Evolutionary conservation across 305 asterid species (phyloP).

Genomic region (Fraxinus albicans): DNA sequence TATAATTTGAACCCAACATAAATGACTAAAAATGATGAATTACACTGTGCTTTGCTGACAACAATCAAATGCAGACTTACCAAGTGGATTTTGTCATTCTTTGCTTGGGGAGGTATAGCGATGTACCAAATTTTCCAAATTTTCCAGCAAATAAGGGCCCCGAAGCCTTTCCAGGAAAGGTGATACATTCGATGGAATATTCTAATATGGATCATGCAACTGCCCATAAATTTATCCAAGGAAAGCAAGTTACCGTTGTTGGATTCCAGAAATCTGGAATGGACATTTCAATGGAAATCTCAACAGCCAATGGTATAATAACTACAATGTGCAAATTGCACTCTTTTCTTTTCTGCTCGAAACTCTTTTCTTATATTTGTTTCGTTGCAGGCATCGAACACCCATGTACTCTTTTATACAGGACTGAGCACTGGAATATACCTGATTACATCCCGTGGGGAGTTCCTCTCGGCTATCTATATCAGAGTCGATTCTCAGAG

Average conservation of each 20-base stretch:
- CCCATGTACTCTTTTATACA: constrained; percentile 45
- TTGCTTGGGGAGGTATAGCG: constrained; percentile 42
- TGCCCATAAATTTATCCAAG: constrained; percentile 35
- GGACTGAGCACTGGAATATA: constrained; percentile 45
- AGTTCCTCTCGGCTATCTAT: constrained; percentile 35
- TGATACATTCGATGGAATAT: constrained; percentile 52
- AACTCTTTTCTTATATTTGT: neutral
- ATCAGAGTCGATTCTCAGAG: constrained; percentile 47
- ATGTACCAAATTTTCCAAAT: constrained; percentile 39
- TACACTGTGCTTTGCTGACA: neutral
- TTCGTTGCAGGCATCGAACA: constrained; percentile 33
- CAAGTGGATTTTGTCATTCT: constrained; percentile 37
- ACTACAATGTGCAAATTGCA: neutral
- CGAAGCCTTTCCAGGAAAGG: constrained; percentile 37
- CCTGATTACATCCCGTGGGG: constrained; percentile 60
- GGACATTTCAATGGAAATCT: constrained; percentile 47
- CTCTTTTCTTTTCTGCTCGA: neutral
- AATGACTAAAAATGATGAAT: neutral
- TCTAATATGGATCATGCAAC: constrained; percentile 33
- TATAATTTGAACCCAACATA: too few relatives aligned
- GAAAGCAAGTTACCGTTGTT: constrained; percentile 38
- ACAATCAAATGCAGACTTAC: constrained; percentile 28
- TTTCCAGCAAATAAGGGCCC: constrained; percentile 42
- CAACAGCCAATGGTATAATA: constrained; percentile 31
- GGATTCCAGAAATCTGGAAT: constrained; percentile 49